Evolutionary conservation across 257 asterid species (phyloP), one percentile per base, ranked within the genome.

Genomic region (Plantago major): DNA sequence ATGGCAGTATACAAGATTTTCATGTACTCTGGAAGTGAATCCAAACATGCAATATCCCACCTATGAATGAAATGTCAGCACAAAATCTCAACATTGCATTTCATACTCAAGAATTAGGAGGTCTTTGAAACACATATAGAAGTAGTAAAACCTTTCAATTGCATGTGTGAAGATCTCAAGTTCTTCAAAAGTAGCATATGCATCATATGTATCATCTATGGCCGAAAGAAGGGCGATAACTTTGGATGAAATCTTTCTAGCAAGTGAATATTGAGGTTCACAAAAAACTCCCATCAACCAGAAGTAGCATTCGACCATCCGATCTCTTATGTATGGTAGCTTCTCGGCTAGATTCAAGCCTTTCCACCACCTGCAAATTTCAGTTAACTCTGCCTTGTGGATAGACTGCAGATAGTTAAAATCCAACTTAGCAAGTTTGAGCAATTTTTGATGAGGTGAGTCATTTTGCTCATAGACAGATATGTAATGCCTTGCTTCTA

Each of bases 341-440:
- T 66, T 79, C 1, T 42, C 63, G 1, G 67, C 18, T 14, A 72
- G 45, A 9, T 67, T 74, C 44, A 75, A 54, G 46, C 14, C 76
- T 46, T 79, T 69, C 81, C 84, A 79, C 82, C 82, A 77, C 58
- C 82, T 77, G 48, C 12, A 67, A 0, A 67, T 13, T 22, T 67
- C 72, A 43, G 69, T 58, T 9, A 75, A 37, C 66, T 75, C 81
- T 14, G 6, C 17, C 52, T 71, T 63, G 60, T 75, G 74, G 61
- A 64, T 7, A 18, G 69, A 64, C 43, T 71, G 77, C 0, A 75
- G 67, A 11, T 50, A 43, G 67, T 76, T 71, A 43, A 71, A 76
- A 42, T 71, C 74, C 60, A 67, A 8, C 69, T 71, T 75, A 13
- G 81, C 81, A 43, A 71, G 72, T 26, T 3, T 55, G 68, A 67